Evolutionary conservation across 2,329 filamentous ascomycete species (phyloP), one percentile per base, ranked within the genome.

Genomic region (Fusarium sp.): DNA sequence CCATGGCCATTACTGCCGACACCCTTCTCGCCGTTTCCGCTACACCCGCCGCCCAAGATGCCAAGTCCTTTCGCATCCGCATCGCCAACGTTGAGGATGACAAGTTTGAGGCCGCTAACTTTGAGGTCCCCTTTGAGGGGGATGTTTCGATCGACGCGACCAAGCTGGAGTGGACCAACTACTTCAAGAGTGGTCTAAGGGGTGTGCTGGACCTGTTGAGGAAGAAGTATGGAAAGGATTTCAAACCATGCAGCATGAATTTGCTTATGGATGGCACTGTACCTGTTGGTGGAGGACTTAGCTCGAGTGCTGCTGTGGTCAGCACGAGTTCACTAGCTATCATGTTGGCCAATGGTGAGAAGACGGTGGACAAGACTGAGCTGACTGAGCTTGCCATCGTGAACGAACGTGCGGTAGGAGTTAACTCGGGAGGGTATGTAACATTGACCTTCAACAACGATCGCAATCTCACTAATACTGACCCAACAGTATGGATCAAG

Each of bases 161-260:
- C 24, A 89, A 92, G 76, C 93, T 97, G 75, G 95, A 98, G 84
- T 99, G 96, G 96, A 93, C 94, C 66, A 99, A 98, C 82, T 99
- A 99, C 87, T 98, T 99, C 90, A 97, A 96, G 85, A 94, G 94
- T 61, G 96, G 96, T 1, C 86, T 98, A 56, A 87, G 90, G 41
- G 96, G 95, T 36, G 96, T 96, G 2, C 84, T 98, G 63, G 90
- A 93, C 77, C 87, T 97, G 67, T 85, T 99, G 73, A 88, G 90
- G 80, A 90, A 91, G 83, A 92, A 92, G 81, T 80, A 87, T 36
- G 89, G 89, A 39, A 84, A 86, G 15, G 84, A 83, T 52, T 93
- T 94, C 80, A 87, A 86, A 48, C 92, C 94, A 6, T 76, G 74
- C 63, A 93, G 93, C 78, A 94, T 99, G 92, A 91, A 97, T 76